These are phyloP conservation scores for Tuber brumale DNA, from an alignment of 495 filamentous ascomycete genomes.

Conservation along the genomic window DNA sequence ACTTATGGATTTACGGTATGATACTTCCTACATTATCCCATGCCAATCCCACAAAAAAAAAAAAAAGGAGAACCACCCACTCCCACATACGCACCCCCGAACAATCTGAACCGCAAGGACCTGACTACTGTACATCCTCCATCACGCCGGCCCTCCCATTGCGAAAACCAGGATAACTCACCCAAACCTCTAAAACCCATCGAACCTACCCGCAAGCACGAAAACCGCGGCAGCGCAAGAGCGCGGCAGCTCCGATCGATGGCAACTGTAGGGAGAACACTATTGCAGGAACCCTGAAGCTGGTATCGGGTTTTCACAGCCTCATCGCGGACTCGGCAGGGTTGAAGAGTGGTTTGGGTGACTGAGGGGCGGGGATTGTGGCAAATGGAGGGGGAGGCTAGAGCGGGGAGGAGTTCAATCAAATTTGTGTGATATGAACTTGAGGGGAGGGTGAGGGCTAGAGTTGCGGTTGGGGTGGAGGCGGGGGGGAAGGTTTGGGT, in stretches of 20 bases:
- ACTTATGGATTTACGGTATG: background rate
- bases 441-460: too few relatives aligned
- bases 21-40: background rate
- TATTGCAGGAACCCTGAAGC: slow-evolving; percentile 76
- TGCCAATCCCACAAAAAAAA: background rate
- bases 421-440: too few relatives aligned
- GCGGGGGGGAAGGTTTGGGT: slow-evolving; percentile 47
- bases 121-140: background rate
- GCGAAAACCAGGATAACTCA: too few relatives aligned
- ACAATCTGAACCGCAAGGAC: too few relatives aligned
- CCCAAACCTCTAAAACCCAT: too few relatives aligned
- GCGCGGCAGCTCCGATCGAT: background rate
- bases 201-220: too few relatives aligned
- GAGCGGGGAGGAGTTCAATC: too few relatives aligned
- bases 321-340: background rate
- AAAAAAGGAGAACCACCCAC: background rate
- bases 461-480: slow-evolving; percentile 26
- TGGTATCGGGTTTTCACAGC: slow-evolving; percentile 4
- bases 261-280: slow-evolving; percentile 47
- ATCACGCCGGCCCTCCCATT: background rate
- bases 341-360: slow-evolving; percentile 50
- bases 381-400: too few relatives aligned
- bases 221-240: too few relatives aligned
- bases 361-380: too few relatives aligned
- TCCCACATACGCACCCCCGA: background rate